Evolutionary conservation across 768 basidiomycete genomes (phyloP).

Genomic region (Mycena maculata): DNA sequence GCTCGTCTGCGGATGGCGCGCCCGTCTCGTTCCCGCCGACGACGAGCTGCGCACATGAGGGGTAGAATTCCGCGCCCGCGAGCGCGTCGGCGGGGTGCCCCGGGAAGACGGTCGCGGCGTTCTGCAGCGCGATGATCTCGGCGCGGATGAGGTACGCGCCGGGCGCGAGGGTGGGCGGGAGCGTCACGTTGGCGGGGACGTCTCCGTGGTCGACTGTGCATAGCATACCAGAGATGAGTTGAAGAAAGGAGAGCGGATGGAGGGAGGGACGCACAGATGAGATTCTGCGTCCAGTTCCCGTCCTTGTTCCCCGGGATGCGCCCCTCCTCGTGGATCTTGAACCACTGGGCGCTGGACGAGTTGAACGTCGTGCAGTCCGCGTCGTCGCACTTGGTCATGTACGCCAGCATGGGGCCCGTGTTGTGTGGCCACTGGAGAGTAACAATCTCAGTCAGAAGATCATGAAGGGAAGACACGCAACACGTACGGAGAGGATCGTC

Average conservation of each 20-base stretch:
- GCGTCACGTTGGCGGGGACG: conserved; percentile 45
- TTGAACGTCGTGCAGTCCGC: conserved; percentile 59
- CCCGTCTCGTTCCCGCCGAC: conserved; percentile 54
- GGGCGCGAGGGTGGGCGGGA: conserved; percentile 51
- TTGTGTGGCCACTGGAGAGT: conserved; percentile 47
- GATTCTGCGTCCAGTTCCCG: conserved; percentile 50
- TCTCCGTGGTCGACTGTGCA: not conserved
- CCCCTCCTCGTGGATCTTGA: conserved; percentile 59
- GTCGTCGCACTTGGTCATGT: conserved; percentile 60
- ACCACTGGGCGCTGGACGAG: conserved; percentile 56
- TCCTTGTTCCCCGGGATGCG: conserved; percentile 42
- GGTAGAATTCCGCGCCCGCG: conserved; percentile 71
- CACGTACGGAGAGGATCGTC: not conserved
- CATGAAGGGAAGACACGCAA: not conserved
- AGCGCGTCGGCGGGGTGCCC: conserved; percentile 9
- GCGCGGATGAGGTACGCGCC: conserved; percentile 67
- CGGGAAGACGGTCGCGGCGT: conserved; percentile 42
- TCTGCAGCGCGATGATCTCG: conserved; percentile 68
- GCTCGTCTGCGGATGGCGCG: conserved; percentile 46
- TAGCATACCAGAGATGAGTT: not conserved
- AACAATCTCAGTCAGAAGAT: not conserved
- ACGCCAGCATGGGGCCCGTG: conserved; percentile 63
- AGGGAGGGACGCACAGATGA: conserved; percentile 45
- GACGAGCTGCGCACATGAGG: conserved; percentile 59
- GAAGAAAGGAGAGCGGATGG: not conserved